These are phyloP conservation scores for Rubus parviflorus DNA, from an alignment of 306 rosid species.

Conservation along the genomic window DNA sequence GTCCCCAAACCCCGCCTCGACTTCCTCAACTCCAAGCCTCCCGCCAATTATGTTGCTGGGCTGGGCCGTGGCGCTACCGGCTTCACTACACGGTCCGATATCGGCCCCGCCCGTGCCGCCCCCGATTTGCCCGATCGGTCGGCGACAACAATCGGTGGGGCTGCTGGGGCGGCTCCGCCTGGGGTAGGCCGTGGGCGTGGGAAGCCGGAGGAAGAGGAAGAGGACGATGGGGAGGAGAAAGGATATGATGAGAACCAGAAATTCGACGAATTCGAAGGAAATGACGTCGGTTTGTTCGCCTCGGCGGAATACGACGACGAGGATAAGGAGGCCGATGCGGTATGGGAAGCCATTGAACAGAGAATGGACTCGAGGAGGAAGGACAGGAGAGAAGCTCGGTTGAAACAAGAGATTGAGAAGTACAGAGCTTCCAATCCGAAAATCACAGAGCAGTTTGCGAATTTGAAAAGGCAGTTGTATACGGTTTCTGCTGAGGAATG, in stretches of 20 bases:
- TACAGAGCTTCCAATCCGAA: slow-evolving; percentile 84
- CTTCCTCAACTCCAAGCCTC: slow-evolving; percentile 81
- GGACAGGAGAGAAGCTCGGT: slow-evolving; percentile 82
- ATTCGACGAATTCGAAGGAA: slow-evolving; percentile 87
- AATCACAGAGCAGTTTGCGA: slow-evolving; percentile 83
- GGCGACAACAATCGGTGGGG: slow-evolving; percentile 50
- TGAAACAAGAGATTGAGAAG: slow-evolving; percentile 91
- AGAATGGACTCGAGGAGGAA: slow-evolving; percentile 93
- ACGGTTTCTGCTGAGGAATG: slow-evolving; percentile 67
- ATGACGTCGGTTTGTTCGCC: slow-evolving; percentile 85
- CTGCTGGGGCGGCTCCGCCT: slow-evolving; percentile 23
- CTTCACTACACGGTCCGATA: slow-evolving; percentile 81
- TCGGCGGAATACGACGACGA: slow-evolving; percentile 87
- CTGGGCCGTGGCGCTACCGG: slow-evolving; percentile 97
- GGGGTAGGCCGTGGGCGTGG: slow-evolving; percentile 58
- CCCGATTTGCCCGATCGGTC: slow-evolving; percentile 79
- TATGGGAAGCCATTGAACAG: slow-evolving; percentile 84
- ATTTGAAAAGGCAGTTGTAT: slow-evolving; percentile 66
- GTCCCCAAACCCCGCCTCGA: slow-evolving; percentile 72
- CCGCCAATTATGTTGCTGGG: slow-evolving; percentile 82
- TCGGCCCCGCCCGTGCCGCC: slow-evolving; percentile 85
- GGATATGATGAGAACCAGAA: slow-evolving; percentile 91
- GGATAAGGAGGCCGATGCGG: slow-evolving; percentile 91
- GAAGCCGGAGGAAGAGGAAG: slow-evolving; percentile 81
- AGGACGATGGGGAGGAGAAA: slow-evolving; percentile 75